Percentiles rank a stretch among this genome's conserved stretches.
Evolutionary conservation across 2,329 filamentous ascomycete species (phyloP).

Genomic region (Tympanopsis confertula): DNA sequence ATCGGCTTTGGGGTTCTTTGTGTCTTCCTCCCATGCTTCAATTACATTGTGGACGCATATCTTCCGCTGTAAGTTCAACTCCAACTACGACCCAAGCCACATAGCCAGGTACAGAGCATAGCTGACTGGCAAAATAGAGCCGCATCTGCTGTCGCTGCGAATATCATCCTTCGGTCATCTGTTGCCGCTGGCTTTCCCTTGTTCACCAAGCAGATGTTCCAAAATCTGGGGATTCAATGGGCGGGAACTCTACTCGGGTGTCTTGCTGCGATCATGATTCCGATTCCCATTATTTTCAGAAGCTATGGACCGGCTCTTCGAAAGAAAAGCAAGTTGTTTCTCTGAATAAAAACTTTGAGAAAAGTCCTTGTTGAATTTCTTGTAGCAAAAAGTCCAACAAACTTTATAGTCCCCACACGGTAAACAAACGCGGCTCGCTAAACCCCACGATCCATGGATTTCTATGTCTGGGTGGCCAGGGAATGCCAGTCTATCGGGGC

Average conservation of each 20-base stretch:
- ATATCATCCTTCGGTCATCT: conserved; percentile 21
- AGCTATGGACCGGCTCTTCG: conserved; percentile 15
- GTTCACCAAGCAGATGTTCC: conserved; percentile 21
- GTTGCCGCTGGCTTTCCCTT: conserved; percentile 20
- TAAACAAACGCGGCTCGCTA: no score
- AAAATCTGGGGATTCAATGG: conserved; percentile 22
- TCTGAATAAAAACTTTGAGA: no score
- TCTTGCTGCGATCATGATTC: conserved; percentile 20
- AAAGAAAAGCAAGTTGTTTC: conserved; percentile 7
- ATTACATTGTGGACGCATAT: conserved; percentile 23
- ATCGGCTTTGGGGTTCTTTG: conserved; percentile 10
- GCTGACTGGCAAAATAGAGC: conserved; percentile 10
- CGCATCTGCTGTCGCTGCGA: conserved; percentile 22
- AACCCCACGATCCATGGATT: no score
- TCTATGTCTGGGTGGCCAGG: no score
- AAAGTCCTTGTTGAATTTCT: no score
- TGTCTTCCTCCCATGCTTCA: conserved; percentile 13
- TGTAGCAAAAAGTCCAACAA: no score
- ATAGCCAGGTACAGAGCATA: not conserved
- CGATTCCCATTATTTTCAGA: conserved; percentile 20
- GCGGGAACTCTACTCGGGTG: conserved; percentile 22
- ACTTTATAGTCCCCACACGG: no score
- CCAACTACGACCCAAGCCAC: not conserved
- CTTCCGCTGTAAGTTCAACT: conserved; percentile 20
- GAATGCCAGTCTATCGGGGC: no score